Base-by-base conservation (phyloP, 2,329 filamentous ascomycete genomes). In the Colletotrichum melonis region DNA sequence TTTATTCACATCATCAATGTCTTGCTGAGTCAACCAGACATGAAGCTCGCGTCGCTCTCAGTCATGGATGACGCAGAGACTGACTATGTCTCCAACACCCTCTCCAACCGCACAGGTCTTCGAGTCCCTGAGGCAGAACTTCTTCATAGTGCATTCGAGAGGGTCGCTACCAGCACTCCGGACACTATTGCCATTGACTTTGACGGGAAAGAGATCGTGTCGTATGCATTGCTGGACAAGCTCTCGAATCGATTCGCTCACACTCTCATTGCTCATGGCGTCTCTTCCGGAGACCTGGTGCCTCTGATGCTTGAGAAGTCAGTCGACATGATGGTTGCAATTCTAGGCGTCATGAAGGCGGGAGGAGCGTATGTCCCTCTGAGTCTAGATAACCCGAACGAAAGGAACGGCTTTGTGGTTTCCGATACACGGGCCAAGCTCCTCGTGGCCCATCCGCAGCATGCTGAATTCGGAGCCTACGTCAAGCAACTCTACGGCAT, bases 311-410 rank as follows among this genome's bases (percentile, higher is more conserved):
- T 72, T 24, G 65, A 72, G 0, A 77, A 78, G 66, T 78, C 77
- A 30, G 26, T 71, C 0, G 57, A 75, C 0, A 75, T 75, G 74
- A 72, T 77, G 12, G 66, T 75, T 11, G 65, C 58, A 5, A 78
- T 78, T 54, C 64, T 74, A 4, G 77, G 74, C 0, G 67, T 76
- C 2, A 64, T 78, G 52, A 76, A 76, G 19, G 67, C 75, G 9
- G 76, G 77, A 2, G 72, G 59, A 3, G 75, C 77, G 1, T 77
- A 77, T 7, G 66, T 77, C 1, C 76, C 77, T 22, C 56, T 78
- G 9, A 78, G 76, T 38, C 75, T 76, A 2, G 75, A 77, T 0
- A 78, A 78, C 14, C 76, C 75, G 2, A 28, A 14, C 0, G 69
- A 75, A 5, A 76, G 77, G 5, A 78, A 78, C 42, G 57, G 62